Evolutionary conservation across 2,329 filamentous ascomycete genomes (phyloP).

Genomic region (Conoideocrella luteorostrata): DNA sequence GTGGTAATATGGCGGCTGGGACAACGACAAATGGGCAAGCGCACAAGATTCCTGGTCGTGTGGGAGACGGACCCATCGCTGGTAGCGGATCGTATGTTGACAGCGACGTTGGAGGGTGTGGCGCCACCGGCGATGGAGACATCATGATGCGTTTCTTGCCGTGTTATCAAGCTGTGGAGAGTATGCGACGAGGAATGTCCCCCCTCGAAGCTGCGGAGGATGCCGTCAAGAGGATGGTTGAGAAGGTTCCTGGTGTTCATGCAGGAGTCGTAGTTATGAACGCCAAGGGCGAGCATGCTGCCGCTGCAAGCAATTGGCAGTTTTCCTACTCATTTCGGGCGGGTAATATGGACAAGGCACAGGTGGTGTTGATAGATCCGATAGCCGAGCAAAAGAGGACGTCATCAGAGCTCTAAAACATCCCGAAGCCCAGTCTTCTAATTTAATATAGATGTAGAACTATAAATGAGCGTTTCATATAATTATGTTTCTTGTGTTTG

Average conservation of each 20-base stretch:
- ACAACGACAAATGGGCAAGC: constrained; percentile 50
- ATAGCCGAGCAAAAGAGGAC: not conserved
- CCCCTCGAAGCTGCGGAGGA: constrained; percentile 44
- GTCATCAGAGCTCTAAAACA: not conserved
- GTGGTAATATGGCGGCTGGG: constrained; percentile 44
- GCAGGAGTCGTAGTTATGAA: constrained; percentile 47
- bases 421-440: too few species aligned
- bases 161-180: constrained; percentile 53
- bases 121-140: constrained; percentile 51
- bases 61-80: constrained; percentile 48
- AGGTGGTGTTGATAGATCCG: constrained; percentile 34
- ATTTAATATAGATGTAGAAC: too few species aligned
- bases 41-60: constrained; percentile 48
- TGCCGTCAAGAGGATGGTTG: constrained; percentile 41
- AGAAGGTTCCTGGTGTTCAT: constrained; percentile 37
- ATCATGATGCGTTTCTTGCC: constrained; percentile 52
- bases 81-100: constrained; percentile 52
- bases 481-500: too few species aligned
- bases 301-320: constrained; percentile 46
- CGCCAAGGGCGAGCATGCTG: constrained; percentile 41
- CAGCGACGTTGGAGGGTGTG: constrained; percentile 46
- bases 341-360: constrained; percentile 37
- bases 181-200: constrained; percentile 39
- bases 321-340: constrained; percentile 48
- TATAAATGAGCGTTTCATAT: not conserved